Evolutionary conservation across 345 rosid genomes (phyloP).

Genomic region (Triadica sebifera): DNA sequence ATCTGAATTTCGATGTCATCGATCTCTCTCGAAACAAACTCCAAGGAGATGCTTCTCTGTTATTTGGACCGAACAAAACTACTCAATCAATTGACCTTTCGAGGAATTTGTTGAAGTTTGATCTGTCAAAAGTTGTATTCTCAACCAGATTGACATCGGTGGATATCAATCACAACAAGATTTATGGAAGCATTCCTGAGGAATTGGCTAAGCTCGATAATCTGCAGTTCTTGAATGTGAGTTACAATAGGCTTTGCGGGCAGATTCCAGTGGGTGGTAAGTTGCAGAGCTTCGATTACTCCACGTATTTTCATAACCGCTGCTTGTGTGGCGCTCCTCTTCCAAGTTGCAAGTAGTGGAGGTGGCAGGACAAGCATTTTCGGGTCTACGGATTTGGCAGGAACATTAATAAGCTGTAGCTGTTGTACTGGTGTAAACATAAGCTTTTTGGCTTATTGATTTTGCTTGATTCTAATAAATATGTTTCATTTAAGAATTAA

Average conservation of each 20-base stretch:
- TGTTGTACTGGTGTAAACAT: no score
- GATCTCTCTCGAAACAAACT: constrained; percentile 67
- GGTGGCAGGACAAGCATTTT: no score
- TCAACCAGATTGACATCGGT: constrained; percentile 37
- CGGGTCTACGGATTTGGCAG: no score
- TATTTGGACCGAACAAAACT: constrained; percentile 63
- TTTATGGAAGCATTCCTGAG: constrained; percentile 55
- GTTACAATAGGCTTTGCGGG: constrained; percentile 76
- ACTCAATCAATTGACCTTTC: constrained; percentile 45
- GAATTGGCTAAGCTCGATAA: constrained; percentile 33
- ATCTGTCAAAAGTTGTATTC: constrained; percentile 49
- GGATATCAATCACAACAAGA: constrained; percentile 68
- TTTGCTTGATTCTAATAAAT: no score
- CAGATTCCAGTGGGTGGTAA: constrained; percentile 58
- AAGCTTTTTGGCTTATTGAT: no score
- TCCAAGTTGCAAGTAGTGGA: constrained; percentile 36
- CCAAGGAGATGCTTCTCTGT: constrained; percentile 58
- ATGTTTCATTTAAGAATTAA: no score
- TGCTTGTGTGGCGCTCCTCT: constrained; percentile 89
- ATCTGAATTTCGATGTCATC: constrained; percentile 38
- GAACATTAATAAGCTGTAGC: no score
- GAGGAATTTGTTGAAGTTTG: constrained; percentile 57
- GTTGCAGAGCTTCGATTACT: constrained; percentile 54
- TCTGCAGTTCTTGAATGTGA: constrained; percentile 53
- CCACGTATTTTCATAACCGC: constrained; percentile 53